phyloP scores from a whole-genome alignment of 208 protist species.

The Wallacemonas sp. region DNA sequence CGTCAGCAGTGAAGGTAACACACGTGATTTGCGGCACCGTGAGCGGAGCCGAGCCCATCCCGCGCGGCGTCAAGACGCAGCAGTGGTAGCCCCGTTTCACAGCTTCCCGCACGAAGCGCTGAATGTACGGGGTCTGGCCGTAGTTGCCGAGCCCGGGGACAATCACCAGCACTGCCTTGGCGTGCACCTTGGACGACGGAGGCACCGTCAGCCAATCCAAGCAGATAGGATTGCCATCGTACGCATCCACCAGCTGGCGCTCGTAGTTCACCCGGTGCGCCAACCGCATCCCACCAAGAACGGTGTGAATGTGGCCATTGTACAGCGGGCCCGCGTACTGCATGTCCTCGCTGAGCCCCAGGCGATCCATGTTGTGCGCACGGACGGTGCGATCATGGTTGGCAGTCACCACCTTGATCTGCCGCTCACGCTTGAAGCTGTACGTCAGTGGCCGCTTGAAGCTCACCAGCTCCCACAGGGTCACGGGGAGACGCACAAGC shows the following conservation, averaged over 20 bases:
- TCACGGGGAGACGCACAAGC: slow-evolving; percentile 31
- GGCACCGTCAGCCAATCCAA: slow-evolving; percentile 46
- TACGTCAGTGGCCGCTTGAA: slow-evolving; percentile 23
- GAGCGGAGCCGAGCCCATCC: slow-evolving; percentile 53
- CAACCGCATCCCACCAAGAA: slow-evolving; percentile 27
- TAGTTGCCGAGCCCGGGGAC: slow-evolving; percentile 48
- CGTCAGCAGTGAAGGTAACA: slow-evolving; percentile 45
- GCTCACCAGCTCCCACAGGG: slow-evolving; percentile 33
- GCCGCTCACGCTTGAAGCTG: slow-evolving; percentile 18
- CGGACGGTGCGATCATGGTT: slow-evolving; percentile 1
- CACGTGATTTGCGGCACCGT: slow-evolving; percentile 36
- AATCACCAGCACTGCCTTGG: slow-evolving; percentile 41
- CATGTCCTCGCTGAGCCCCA: slow-evolving; percentile 36
- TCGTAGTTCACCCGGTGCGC: slow-evolving; percentile 26
- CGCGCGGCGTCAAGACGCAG: slow-evolving; percentile 57
- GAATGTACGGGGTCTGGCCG: slow-evolving; percentile 41
- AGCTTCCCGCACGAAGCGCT: slow-evolving; percentile 20
- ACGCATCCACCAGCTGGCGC: slow-evolving; percentile 35
- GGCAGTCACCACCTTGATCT: slow-evolving; percentile 24
- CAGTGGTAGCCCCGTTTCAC: slow-evolving; percentile 27
- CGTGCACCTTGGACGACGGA: background rate
- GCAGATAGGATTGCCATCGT: slow-evolving; percentile 60
- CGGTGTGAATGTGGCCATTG: slow-evolving; percentile 49
- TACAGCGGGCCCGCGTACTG: slow-evolving; percentile 57
- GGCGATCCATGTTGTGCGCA: slow-evolving; percentile 7